Base-by-base conservation (phyloP, 2,329 filamentous ascomycete genomes). In the Fusarium compactum region DNA sequence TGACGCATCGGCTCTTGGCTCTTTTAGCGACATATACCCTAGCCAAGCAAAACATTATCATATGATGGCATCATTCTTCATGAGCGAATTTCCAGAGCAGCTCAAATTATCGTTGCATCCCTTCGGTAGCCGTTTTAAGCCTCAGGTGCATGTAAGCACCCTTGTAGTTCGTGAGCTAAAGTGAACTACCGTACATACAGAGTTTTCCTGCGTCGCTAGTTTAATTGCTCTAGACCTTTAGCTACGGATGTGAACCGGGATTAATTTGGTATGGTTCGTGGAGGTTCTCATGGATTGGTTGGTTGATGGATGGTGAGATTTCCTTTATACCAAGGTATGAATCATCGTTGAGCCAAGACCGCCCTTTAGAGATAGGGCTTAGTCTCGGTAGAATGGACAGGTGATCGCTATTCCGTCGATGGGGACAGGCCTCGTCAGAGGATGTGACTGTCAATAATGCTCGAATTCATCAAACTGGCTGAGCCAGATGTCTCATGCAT, bases 21-120 rank as follows among this genome's bases (percentile, higher is more conserved):
- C 3, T 43, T 38, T 55, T 56, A 51, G 46, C 38, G 18, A 45
- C 20, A 40, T 8, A 30, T 38, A 48, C n/a, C 11, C 40, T 40
- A 45, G 51, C 44, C 44, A 59, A 51, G 51, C 44, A 53, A 62
- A 32, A 10, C 9, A 53, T 65, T 34, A 54, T 68, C 62, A 64
- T 70, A 44, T 70, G 58, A 70, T 62, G 53, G 47, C 24, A 62
- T 58, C 34, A 51, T 50, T 12, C n/a, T 38, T 30, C 30, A 48
- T 69, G 68, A 71, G 68, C 51, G 64, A 66, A 71, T 71, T 71
- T 71, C 20, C n/a, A 18, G 30, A 51, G 46, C 29, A 20, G 34
- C 22, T 52, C 22, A 8, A 40, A 22, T 34, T 55, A 55, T 47
- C 53, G 34, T 44, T 48, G 45, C 14, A 56, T 38, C 54, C 54